Conservation (phyloP, 202 grass and related monocot genomes). For the Hordeum pubiflorum region DNA sequence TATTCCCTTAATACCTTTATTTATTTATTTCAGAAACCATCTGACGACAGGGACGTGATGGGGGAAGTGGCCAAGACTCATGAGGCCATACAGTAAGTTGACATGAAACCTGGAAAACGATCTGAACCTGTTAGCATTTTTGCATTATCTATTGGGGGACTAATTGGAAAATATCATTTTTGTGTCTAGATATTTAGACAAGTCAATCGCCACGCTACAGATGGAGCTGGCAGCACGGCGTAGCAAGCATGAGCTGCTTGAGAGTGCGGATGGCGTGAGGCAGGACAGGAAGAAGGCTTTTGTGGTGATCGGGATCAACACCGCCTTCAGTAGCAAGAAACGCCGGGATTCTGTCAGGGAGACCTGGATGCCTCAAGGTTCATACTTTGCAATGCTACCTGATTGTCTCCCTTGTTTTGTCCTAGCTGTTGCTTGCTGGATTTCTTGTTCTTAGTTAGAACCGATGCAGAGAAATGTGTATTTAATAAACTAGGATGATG, state of each 20-base stretch:
- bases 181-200: constrained; percentile 61
- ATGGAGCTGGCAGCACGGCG: constrained; percentile 90
- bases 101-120: constrained; percentile 12
- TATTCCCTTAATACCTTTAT: not conserved
- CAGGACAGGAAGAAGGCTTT: constrained; percentile 63
- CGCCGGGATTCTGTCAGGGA: constrained; percentile 85
- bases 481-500: not conserved
- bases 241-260: constrained; percentile 55
- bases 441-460: constrained; percentile 23
- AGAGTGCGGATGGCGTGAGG: constrained; percentile 19
- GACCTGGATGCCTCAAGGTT: constrained; percentile 99
- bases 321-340: constrained; percentile 94
- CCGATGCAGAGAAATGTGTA: constrained; percentile 15
- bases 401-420: not conserved
- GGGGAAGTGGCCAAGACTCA: constrained; percentile 67
- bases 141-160: not conserved
- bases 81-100: constrained; percentile 81
- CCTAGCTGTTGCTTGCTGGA: not conserved
- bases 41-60: constrained; percentile 71
- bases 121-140: not conserved
- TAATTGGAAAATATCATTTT: constrained; percentile 8
- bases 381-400: not conserved
- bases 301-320: constrained; percentile 88
- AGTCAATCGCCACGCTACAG: constrained; percentile 83
- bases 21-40: constrained; percentile 66